Evolutionary conservation across 2,329 filamentous ascomycete species (phyloP).

Genomic region (Colletotrichum sojae): DNA sequence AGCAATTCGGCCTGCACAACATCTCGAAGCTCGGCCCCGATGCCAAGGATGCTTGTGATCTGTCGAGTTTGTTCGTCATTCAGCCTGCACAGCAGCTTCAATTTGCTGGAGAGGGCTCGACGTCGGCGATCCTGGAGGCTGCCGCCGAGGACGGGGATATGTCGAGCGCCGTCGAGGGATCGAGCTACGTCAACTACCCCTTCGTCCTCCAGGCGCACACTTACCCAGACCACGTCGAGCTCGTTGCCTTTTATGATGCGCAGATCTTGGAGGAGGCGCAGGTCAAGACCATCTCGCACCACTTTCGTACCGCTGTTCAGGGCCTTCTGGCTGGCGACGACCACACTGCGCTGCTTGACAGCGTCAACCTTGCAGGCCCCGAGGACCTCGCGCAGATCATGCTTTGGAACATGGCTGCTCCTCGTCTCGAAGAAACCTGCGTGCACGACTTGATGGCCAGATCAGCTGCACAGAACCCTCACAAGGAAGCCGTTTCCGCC

Average conservation of each 20-base stretch:
- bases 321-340: not conserved
- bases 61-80: not conserved
- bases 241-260: not conserved
- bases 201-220: constrained; percentile 8
- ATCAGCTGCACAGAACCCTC: not conserved
- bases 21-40: not conserved
- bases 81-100: not conserved
- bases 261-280: not conserved
- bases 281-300: not conserved
- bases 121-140: not conserved
- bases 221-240: not conserved
- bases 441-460: not conserved
- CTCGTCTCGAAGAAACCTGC: not conserved
- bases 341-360: not conserved
- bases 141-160: not conserved
- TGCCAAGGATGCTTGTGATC: not conserved
- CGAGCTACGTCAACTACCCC: constrained; percentile 1
- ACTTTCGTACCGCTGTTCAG: not conserved
- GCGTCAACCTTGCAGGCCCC: not conserved
- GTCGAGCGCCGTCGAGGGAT: not conserved
- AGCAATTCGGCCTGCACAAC: constrained; percentile 46
- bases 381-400: not conserved
- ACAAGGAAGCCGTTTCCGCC: not conserved
- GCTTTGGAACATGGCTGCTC: not conserved
- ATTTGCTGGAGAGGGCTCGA: not conserved